These are phyloP conservation scores for Bjerkandera adusta DNA, from an alignment of 1,284 basidiomycete species.

Conservation along the genomic window DNA sequence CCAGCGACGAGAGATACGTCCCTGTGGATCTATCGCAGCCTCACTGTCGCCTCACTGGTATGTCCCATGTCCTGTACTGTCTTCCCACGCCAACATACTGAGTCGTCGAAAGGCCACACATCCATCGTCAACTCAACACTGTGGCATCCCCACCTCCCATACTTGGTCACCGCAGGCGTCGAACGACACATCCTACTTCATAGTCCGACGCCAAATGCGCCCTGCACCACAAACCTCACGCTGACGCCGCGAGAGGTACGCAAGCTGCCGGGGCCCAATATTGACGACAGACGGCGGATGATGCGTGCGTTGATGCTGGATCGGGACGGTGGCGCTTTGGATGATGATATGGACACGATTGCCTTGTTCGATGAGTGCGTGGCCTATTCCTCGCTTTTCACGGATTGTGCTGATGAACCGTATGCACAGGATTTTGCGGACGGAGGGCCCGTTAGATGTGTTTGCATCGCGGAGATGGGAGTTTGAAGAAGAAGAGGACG, in stretches of 20 bases:
- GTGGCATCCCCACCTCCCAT: slow-evolving; percentile 68
- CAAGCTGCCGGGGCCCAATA: slow-evolving; percentile 32
- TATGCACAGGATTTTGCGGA: slow-evolving; percentile 26
- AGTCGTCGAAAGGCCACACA: slow-evolving; percentile 49
- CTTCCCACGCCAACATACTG: neutral
- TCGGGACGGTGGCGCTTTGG: slow-evolving; percentile 29
- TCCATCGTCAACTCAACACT: slow-evolving; percentile 74
- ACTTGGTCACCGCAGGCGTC: slow-evolving; percentile 67
- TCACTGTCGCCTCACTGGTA: slow-evolving; percentile 54
- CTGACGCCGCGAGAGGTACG: slow-evolving; percentile 49
- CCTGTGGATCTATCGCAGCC: slow-evolving; percentile 59
- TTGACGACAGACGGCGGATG: slow-evolving; percentile 31
- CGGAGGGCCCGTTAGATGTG: slow-evolving; percentile 49
- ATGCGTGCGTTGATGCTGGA: slow-evolving; percentile 32
- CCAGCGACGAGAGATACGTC: slow-evolving; percentile 39
- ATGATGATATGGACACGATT: slow-evolving; percentile 40
- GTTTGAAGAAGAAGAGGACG: no score
- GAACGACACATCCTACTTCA: slow-evolving; percentile 71
- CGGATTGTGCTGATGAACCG: neutral
- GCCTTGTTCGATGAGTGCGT: slow-evolving; percentile 39
- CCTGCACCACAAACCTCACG: slow-evolving; percentile 42
- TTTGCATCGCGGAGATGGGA: slow-evolving; percentile 40
- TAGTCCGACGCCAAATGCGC: slow-evolving; percentile 52
- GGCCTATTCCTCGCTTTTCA: neutral
- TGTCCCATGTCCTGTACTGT: slow-evolving; percentile 14